Evolutionary conservation across 345 rosid species (phyloP), one percentile per base, ranked within the genome.

Genomic region (rapeseed (Brassica napus)): DNA sequence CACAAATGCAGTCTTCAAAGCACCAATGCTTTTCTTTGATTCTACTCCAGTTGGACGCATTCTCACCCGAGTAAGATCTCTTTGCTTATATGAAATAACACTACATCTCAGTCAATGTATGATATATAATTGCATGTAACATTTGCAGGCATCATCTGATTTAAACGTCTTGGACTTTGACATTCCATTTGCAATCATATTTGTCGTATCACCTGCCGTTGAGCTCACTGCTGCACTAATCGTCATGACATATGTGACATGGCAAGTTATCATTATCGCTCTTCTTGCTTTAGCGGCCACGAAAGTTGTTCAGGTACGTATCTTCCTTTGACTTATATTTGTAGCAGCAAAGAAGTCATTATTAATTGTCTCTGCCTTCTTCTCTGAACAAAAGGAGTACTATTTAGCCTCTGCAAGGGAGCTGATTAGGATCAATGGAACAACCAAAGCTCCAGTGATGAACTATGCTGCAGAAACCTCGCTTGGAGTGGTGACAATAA

Each of bases 391-490:
- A 44, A 11, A 93, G 98, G 88, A 54, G 7, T 94, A 92, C 79
- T 92, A 92, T 81, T 66, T 89, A 77, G 87, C 94, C 10, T 82
- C 98, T 28, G 95, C 98, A 6, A 86, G 91, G 49, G 97, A 94
- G 74, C 80, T 94, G 42, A 88, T 89, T 58, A 83, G 98, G 78
- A 92, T 94, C 69, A 94, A 88, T 5, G 97, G 97, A 74, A 94
- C 94, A 10, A 94, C 97, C 26, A 94, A 94, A 78, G 97, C 98
- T 68, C 98, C 98, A 5, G 88, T 94, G 14, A 90, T 92, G 97
- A 94, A 89, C 63, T 89, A 83, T 75, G 92, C 94, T 64, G 84
- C 97, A 1, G 97, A 94, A 87, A 92, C 98, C 69, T 89, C 97
- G 62, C 94, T 85, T 1, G 95, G 97, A 49, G 92, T 86, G 39